Evolutionary conservation across 2,329 filamentous ascomycete species (phyloP), one percentile per base, ranked within the genome.

Genomic region (Ceratocystiopsis sp.): DNA sequence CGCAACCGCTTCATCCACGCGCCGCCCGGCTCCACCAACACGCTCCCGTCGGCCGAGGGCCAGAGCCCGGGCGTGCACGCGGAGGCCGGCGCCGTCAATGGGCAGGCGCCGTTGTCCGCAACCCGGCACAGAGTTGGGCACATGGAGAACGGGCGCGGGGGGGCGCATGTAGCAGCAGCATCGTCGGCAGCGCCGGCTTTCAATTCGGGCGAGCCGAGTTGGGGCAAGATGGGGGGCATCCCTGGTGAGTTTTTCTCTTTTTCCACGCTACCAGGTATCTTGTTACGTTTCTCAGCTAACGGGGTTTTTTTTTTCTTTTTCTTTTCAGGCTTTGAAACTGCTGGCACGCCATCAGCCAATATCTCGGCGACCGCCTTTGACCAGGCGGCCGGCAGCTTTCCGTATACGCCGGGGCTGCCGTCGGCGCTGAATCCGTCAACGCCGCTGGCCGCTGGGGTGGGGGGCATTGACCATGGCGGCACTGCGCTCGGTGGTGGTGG

Each of bases 1-100:
- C 73, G 82, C 43, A 77, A 78, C 51, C 73, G 81, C 8, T 84
- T 91, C 52, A 85, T 75, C 56, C 82, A 68, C 61, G 79, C 62
- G 49, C 71, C 33, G 12, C 33, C 33, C 25, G 25, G 25, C 10
- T 8, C 25, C 5, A 29, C 25, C 7, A 29, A 29, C 10, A 61
- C 65, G 47, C 59, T 53, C 4, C 29, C 50, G 13, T 49, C 43
- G 2, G 37, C 17, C 14, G 43, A 45, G 1, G 25, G 37, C 21
- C 16, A 17, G 1, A 45, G 44, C 41, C 42, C 44, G 0, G 43
- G 38, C 15, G 38, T 36, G 18, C 32, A 41, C 12, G 35, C 16
- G n/a, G 38, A 40, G 19, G n/a, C 42, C 1, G 4, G 33, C 0
- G 33, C 42, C 1, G 17, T 25, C 8, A 43, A 41, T 17, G 44